Evolutionary conservation across 805 yeast genomes (phyloP).

Genomic region (Candida palmyrensis): DNA sequence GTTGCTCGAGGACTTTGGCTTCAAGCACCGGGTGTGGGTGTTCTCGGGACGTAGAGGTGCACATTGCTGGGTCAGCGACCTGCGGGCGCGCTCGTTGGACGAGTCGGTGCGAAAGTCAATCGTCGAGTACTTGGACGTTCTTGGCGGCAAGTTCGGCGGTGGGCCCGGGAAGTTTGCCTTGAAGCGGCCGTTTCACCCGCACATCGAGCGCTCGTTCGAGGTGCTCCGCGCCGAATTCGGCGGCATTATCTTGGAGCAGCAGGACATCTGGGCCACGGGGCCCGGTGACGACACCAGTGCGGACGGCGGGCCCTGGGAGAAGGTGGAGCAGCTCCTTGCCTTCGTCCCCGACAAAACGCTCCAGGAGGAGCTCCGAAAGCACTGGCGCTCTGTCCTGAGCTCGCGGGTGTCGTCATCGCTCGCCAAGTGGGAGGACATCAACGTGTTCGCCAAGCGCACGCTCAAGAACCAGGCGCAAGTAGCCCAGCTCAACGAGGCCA

Average conservation of each 20-base stretch:
- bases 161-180: constrained; percentile 50
- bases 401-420: constrained; percentile 39
- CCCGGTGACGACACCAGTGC: constrained; percentile 38
- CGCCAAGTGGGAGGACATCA: constrained; percentile 80
- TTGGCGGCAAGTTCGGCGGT: constrained; percentile 37
- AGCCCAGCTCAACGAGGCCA: constrained; percentile 56
- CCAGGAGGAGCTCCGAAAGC: constrained; percentile 44
- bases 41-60: constrained; percentile 99
- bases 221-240: constrained; percentile 60
- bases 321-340: constrained; percentile 50
- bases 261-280: constrained; percentile 71
- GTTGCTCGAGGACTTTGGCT: constrained; percentile 84
- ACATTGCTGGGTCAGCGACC: constrained; percentile 96
- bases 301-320: constrained; percentile 41
- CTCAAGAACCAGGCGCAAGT: constrained; percentile 44
- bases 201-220: constrained; percentile 68
- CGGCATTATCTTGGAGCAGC: constrained; percentile 66
- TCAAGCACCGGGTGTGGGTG: constrained; percentile 83
- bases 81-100: constrained; percentile 66
- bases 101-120: constrained; percentile 74
- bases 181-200: constrained; percentile 87
- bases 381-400: constrained; percentile 46
- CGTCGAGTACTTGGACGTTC: constrained; percentile 77
- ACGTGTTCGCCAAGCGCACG: constrained; percentile 41
- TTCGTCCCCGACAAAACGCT: constrained; percentile 60